These are phyloP conservation scores for Psidium friedrichsthalianum DNA, from an alignment of 345 rosid species.

Conservation along the genomic window DNA sequence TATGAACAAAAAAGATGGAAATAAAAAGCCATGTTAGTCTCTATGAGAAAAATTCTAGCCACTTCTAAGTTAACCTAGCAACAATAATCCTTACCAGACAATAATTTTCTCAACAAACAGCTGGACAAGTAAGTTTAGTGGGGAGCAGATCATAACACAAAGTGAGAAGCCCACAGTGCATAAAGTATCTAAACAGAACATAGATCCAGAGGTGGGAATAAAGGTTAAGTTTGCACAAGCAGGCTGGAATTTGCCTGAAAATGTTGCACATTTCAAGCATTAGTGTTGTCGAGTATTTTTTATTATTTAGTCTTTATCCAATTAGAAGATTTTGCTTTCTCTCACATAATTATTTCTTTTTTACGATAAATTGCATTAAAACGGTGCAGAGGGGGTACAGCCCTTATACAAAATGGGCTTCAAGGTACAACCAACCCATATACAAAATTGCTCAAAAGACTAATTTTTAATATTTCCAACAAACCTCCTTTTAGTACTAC, in stretches of 20 bases:
- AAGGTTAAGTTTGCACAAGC: not conserved
- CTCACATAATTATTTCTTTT: not conserved
- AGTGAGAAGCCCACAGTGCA: not conserved
- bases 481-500: not conserved
- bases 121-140: not conserved
- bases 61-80: not conserved
- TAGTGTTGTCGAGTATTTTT: not conserved
- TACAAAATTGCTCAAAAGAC: not conserved
- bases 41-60: not conserved
- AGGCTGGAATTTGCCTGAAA: not conserved
- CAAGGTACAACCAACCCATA: not conserved
- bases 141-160: not conserved
- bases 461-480: not conserved
- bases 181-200: not conserved
- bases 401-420: not conserved
- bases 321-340: not conserved
- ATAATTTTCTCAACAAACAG: not conserved
- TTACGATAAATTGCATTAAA: not conserved
- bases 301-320: not conserved
- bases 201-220: not conserved
- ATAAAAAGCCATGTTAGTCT: not conserved
- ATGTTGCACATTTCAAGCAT: not conserved
- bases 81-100: not conserved
- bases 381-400: not conserved
- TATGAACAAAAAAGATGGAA: not conserved